Conservation (phyloP, 2,329 filamentous ascomycete species). For the Curvularia lunata region DNA sequence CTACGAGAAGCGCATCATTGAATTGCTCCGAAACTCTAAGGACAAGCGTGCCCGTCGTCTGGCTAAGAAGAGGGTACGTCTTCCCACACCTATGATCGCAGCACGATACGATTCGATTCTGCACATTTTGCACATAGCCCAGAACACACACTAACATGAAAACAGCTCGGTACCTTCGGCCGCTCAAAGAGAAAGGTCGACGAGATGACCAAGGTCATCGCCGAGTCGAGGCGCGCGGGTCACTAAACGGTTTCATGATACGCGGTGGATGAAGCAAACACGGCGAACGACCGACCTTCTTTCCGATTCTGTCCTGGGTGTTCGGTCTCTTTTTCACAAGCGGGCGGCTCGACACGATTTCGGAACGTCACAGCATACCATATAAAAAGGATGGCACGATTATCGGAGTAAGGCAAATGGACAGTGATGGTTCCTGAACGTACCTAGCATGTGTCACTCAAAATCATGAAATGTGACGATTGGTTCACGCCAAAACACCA, state of each 20-base stretch:
- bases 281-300: constrained; percentile 31
- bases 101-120: constrained; percentile 4
- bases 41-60: constrained; percentile 99
- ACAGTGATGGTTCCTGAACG: constrained; percentile 32
- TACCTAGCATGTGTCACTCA: constrained; percentile 46
- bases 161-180: constrained; percentile 93
- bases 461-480: constrained; percentile 47
- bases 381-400: constrained; percentile 38
- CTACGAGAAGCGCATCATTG: constrained; percentile 96
- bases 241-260: constrained; percentile 59
- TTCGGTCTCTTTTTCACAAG: constrained; percentile 40
- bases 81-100: constrained; percentile 3
- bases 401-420: constrained; percentile 45
- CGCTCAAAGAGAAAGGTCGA: constrained; percentile 99
- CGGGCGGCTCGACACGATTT: constrained; percentile 39
- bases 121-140: constrained; percentile 2
- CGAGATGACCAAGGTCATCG: constrained; percentile 97
- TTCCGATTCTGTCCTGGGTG: constrained; percentile 45
- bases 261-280: constrained; percentile 35
- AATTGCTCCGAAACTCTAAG: constrained; percentile 98
- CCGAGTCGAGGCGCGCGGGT: constrained; percentile 84
- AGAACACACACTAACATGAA: constrained; percentile 34
- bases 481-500: constrained; percentile 42
- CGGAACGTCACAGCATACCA: constrained; percentile 38
- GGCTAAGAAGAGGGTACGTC: constrained; percentile 94